Evolutionary conservation across 2,329 filamentous ascomycete genomes (phyloP).

Genomic region (Trichoderma atroviride): DNA sequence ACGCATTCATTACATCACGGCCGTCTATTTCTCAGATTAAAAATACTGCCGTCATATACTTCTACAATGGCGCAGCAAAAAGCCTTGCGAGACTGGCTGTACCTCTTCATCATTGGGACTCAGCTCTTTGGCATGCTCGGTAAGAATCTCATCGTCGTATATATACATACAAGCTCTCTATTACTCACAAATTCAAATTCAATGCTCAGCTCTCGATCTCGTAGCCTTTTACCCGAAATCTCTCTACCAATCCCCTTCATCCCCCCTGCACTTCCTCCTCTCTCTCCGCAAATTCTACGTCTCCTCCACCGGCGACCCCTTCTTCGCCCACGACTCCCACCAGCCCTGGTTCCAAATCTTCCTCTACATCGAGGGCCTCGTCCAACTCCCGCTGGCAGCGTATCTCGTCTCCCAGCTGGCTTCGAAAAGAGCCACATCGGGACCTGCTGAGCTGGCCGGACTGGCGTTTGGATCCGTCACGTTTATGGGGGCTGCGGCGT

Average conservation of each 20-base stretch:
- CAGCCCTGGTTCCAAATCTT: conserved; percentile 56
- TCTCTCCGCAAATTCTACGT: conserved; percentile 52
- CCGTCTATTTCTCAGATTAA: no score
- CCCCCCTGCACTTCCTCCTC: conserved; percentile 53
- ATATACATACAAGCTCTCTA: neutral
- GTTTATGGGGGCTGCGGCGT: conserved; percentile 54
- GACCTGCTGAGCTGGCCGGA: conserved; percentile 51
- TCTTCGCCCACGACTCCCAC: conserved; percentile 45
- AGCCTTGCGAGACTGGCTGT: conserved; percentile 38
- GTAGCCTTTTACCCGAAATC: conserved; percentile 54
- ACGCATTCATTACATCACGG: neutral
- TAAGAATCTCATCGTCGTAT: conserved; percentile 27
- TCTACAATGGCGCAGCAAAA: conserved; percentile 20
- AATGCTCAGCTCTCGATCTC: conserved; percentile 54
- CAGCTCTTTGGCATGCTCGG: conserved; percentile 45
- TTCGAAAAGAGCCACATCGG: conserved; percentile 41
- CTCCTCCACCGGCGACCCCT: conserved; percentile 54
- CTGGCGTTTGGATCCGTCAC: conserved; percentile 56
- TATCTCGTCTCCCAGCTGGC: conserved; percentile 51
- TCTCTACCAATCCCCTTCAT: conserved; percentile 46
- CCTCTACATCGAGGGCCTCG: conserved; percentile 52
- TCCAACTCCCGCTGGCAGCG: conserved; percentile 53
- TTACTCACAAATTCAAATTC: conserved; percentile 28
- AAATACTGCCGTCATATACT: neutral
- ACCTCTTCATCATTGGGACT: conserved; percentile 39